Evolutionary conservation across 192 early-diverging fungal species (phyloP).

Genomic region (Rhizophagus sp.): DNA sequence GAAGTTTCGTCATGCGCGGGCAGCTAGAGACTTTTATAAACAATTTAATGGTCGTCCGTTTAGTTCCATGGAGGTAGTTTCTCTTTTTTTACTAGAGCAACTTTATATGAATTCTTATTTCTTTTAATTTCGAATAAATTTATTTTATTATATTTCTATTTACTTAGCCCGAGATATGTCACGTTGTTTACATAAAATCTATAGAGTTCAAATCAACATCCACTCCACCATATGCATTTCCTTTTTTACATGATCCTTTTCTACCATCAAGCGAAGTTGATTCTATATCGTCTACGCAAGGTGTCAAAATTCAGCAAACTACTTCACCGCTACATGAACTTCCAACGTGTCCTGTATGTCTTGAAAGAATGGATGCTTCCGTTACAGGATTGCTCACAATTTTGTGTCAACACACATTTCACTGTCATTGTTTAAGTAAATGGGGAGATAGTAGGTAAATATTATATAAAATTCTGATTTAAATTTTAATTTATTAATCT

Average conservation of each 20-base stretch:
- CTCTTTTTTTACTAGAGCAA: not conserved
- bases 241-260: conserved; percentile 53
- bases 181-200: conserved; percentile 78
- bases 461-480: no score
- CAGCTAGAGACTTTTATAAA: conserved; percentile 68
- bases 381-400: conserved; percentile 90
- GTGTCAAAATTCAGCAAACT: conserved; percentile 16
- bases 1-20: conserved; percentile 63
- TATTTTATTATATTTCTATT: not conserved
- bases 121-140: not conserved
- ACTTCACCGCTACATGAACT: conserved; percentile 59
- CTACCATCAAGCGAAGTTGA: conserved; percentile 28
- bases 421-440: conserved; percentile 86
- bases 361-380: conserved; percentile 91
- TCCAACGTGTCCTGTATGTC: conserved; percentile 95
- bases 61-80: conserved; percentile 72
- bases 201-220: conserved; percentile 64
- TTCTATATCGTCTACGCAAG: not conserved
- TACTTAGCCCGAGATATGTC: conserved; percentile 68
- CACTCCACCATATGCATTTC: conserved; percentile 64
- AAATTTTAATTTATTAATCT: not conserved
- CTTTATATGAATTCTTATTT: not conserved
- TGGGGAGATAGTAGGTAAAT: conserved; percentile 79
- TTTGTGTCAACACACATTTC: conserved; percentile 94
- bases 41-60: conserved; percentile 86